Evolutionary conservation across 2,329 filamentous ascomycete species (phyloP).

Genomic region (Claviceps purpurea): DNA sequence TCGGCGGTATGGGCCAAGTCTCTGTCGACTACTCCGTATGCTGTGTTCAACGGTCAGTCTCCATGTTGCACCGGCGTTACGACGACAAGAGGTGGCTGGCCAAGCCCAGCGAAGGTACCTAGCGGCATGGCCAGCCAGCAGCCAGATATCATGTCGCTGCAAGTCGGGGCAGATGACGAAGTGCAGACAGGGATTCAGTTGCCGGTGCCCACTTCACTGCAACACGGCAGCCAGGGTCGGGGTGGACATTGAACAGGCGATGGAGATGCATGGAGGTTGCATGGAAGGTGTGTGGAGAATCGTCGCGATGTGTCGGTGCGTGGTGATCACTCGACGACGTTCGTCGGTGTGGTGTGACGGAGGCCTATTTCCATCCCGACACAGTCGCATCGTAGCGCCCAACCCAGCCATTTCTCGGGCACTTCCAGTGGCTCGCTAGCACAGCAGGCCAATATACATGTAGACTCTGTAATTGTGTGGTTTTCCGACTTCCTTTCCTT

Average conservation of each 20-base stretch:
- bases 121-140: neutral
- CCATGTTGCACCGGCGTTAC: too few species aligned
- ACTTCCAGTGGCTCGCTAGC: neutral
- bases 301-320: neutral
- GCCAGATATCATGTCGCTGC: neutral
- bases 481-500: neutral
- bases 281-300: neutral
- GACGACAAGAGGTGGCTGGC: too few species aligned
- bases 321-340: neutral
- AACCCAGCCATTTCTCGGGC: neutral
- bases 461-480: neutral
- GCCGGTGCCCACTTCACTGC: neutral
- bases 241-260: neutral
- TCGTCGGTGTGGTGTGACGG: constrained; percentile 3
- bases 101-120: too few species aligned
- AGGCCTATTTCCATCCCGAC: neutral
- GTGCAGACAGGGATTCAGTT: neutral
- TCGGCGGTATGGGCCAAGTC: too few species aligned
- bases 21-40: neutral
- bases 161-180: neutral
- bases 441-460: neutral
- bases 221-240: neutral
- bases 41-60: neutral
- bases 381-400: constrained; percentile 4
- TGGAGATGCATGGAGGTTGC: neutral